Percentiles rank a stretch among this genome's conserved stretches.
These are phyloP conservation scores for Wallacemonas sp. DNA, from an alignment of 208 protist species.

Conservation along the genomic window DNA sequence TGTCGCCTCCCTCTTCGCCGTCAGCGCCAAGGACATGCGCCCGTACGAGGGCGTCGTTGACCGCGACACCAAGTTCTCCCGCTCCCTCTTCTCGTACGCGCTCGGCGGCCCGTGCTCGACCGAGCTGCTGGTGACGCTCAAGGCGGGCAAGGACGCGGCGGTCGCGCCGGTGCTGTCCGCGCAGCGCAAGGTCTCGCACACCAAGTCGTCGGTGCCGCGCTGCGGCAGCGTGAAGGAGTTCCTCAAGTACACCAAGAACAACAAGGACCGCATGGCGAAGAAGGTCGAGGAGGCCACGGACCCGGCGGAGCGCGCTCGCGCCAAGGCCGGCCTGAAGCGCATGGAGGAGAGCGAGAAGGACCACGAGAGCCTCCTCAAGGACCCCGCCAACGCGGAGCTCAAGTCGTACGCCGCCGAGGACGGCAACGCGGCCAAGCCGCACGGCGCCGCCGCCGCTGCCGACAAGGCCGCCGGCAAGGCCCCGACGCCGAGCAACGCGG, in stretches of 20 bases:
- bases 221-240: conserved; percentile 65
- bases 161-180: conserved; percentile 33
- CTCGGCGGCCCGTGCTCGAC: conserved; percentile 49
- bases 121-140: conserved; percentile 37
- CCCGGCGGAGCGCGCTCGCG: conserved; percentile 29
- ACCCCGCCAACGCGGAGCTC: conserved; percentile 31
- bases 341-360: conserved; percentile 46
- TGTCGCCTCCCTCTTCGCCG: conserved; percentile 48
- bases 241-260: conserved; percentile 29
- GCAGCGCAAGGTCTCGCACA: conserved; percentile 40
- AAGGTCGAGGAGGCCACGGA: conserved; percentile 26
- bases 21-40: conserved; percentile 35
- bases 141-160: conserved; percentile 22
- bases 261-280: conserved; percentile 29
- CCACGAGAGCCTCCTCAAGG: conserved; percentile 41
- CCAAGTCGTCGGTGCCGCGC: conserved; percentile 32
- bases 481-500: background rate
- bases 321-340: conserved; percentile 27
- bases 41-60: conserved; percentile 38
- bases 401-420: conserved; percentile 28
- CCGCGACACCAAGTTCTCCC: conserved; percentile 28
- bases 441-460: background rate
- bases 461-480: background rate
- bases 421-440: background rate
- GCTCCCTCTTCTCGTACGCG: conserved; percentile 51